Conservation (phyloP, 164 flowering plant species). For the Malania oleifera region DNA sequence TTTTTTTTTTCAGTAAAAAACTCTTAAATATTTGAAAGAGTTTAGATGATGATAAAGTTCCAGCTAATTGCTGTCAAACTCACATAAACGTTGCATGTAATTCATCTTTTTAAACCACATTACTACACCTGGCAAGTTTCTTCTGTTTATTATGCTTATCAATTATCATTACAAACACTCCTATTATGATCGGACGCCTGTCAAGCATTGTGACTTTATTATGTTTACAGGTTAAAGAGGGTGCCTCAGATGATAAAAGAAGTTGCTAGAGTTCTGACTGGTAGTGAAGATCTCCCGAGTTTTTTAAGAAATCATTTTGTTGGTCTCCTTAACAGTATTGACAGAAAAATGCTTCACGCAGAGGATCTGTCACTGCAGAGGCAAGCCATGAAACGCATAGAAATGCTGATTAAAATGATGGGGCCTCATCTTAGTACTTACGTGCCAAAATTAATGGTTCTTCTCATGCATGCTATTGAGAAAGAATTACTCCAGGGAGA, state of each 20-base stretch:
- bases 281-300: constrained; percentile 76
- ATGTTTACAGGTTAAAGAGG: constrained; percentile 51
- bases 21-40: too few relatives aligned
- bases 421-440: constrained; percentile 81
- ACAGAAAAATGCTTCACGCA: constrained; percentile 89
- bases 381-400: constrained; percentile 85
- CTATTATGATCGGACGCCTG: too few relatives aligned
- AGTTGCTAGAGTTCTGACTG: constrained; percentile 77
- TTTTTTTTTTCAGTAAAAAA: background rate
- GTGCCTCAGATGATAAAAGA: constrained; percentile 81
- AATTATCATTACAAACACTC: too few relatives aligned
- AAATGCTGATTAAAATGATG: constrained; percentile 87
- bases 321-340: constrained; percentile 91
- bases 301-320: constrained; percentile 93
- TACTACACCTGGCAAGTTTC: background rate
- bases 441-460: constrained; percentile 97
- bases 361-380: constrained; percentile 66
- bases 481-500: constrained; percentile 75
- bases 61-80: background rate
- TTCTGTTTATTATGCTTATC: background rate
- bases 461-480: constrained; percentile 86
- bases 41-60: background rate
- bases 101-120: background rate
- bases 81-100: background rate
- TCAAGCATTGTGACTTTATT: background rate